phyloP scores from a whole-genome alignment of 2,329 filamentous ascomycete species.

The Penicillium brasilianum region DNA sequence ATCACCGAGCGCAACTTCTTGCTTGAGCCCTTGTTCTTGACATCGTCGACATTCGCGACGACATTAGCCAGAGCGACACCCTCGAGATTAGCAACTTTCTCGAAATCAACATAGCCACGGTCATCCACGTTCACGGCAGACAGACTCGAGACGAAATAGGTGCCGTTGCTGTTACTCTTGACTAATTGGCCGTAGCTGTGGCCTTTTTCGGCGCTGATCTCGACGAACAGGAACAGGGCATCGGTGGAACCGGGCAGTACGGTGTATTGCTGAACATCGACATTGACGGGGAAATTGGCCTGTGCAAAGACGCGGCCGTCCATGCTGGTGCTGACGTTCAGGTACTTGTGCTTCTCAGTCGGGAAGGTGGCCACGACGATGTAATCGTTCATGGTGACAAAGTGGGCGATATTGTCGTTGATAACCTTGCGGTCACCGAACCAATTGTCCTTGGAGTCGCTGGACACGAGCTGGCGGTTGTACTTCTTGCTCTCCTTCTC shows the following conservation, averaged over 20 bases:
- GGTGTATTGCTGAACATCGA: conserved; percentile 82
- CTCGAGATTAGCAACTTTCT: conserved; percentile 91
- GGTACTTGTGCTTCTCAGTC: conserved; percentile 65
- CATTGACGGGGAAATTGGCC: conserved; percentile 84
- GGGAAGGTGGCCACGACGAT: conserved; percentile 81
- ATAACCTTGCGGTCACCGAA: conserved; percentile 69
- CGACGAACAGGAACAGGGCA: conserved; percentile 91
- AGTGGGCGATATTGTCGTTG: conserved; percentile 76
- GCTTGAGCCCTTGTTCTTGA: conserved; percentile 62
- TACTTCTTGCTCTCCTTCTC: conserved; percentile 67
- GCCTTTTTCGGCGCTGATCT: conserved; percentile 68
- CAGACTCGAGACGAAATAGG: conserved; percentile 86
- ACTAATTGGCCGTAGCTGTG: conserved; percentile 83
- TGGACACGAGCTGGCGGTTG: conserved; percentile 73
- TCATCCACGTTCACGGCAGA: conserved; percentile 80
- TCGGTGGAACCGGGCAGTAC: conserved; percentile 94
- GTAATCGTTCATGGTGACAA: conserved; percentile 95
- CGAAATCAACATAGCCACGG: conserved; percentile 85
- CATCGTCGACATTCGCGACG: conserved; percentile 73
- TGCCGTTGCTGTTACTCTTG: conserved; percentile 98
- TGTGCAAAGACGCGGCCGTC: conserved; percentile 82
- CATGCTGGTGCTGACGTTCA: conserved; percentile 81
- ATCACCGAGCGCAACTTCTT: conserved; percentile 91
- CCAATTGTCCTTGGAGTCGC: conserved; percentile 65
- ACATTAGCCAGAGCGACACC: conserved; percentile 87